Conservation (phyloP, 148 eudicot genomes). For the Amaranthus cruentus region DNA sequence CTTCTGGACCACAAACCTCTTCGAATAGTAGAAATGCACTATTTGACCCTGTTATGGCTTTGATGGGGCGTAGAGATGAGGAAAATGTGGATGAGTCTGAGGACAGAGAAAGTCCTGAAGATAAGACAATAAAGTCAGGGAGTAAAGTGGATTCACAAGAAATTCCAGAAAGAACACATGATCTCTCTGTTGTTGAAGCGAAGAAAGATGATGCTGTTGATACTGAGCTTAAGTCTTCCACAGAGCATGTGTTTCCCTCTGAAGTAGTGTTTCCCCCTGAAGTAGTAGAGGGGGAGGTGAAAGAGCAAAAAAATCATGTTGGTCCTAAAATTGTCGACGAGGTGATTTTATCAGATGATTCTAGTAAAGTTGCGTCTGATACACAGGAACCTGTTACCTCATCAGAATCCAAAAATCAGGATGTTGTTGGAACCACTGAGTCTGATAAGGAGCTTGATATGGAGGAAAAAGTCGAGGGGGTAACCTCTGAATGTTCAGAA, state of each 20-base stretch:
- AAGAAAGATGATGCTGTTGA: conserved; percentile 28
- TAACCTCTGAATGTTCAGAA: conserved; percentile 27
- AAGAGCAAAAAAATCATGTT: conserved; percentile 17
- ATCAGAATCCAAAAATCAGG: conserved; percentile 17
- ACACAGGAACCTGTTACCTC: conserved; percentile 30
- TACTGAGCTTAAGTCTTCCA: conserved; percentile 23
- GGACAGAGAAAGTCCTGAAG: conserved; percentile 10
- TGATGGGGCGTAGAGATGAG: conserved; percentile 63
- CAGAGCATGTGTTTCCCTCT: conserved; percentile 21
- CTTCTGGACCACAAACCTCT: conserved; percentile 60
- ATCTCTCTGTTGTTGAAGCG: conserved; percentile 31
- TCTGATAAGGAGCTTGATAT: conserved; percentile 15
- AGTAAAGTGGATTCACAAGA: conserved; percentile 30
- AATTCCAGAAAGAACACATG: conserved; percentile 30
- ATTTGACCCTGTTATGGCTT: conserved; percentile 61
- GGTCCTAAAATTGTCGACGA: conserved; percentile 23
- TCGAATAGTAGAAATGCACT: conserved; percentile 45
- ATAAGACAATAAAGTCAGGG: conserved; percentile 11
- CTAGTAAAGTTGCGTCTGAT: conserved; percentile 34
- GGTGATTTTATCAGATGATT: conserved; percentile 21
- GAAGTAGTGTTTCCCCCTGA: conserved; percentile 29
- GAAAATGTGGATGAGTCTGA: conserved; percentile 33
- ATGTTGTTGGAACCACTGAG: conserved; percentile 16
- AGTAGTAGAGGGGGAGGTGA: conserved; percentile 23
- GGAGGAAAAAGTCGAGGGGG: conserved; percentile 28